Evolutionary conservation across 805 yeast species (phyloP), one percentile per base, ranked within the genome.

Genomic region (Metschnikowia bowlesiae): DNA sequence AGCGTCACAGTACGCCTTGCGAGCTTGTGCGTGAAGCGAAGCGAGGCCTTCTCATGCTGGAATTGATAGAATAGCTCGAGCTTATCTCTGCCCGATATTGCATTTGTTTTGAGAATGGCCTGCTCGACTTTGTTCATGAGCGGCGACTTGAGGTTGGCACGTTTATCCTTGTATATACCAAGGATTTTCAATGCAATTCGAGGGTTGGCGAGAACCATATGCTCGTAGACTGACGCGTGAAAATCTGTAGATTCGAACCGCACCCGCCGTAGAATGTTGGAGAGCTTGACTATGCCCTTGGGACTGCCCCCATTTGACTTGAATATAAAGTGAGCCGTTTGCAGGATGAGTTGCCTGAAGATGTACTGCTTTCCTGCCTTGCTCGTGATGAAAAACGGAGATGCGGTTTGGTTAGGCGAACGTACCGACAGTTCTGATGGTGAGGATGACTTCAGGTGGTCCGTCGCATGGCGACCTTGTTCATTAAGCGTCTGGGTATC

Each of bases 191-290:
- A 14, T 2, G 70, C 54, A 14, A 56, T 55, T n/a, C 22, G 28
- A 1, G 74, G 73, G 43, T 65, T 62, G 4, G 58, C 61, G 30
- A 53, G 50, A n/a, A 68, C 66, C 55, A 69, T 56, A 32, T 56
- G 44, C 49, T 62, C 59, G 44, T 60, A 62, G n/a, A 68, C 37
- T 38, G 44, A 48, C 31, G 59, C 61, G 44, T 57, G 59, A 31
- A 50, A 40, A 29, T 45, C 40, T 16, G 50, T 13, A 22, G 59
- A 47, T 39, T 53, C 48, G 33, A 56, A 59, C 7, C 53, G 34
- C 28, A 65, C 47, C 3, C 46, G 46, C 14, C 55, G 45, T 4
- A 65, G 47, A 3, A 66, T 47, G 35, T 59, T 60, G 31, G 63
- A 53, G 52, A 65, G 57, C 38, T 58, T 55, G 10, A 49, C 29